Percentiles rank a stretch among this genome's conserved stretches.
phyloP scores from a whole-genome alignment of 1,284 basidiomycete genomes.

The Heterobasidion occidentale region DNA sequence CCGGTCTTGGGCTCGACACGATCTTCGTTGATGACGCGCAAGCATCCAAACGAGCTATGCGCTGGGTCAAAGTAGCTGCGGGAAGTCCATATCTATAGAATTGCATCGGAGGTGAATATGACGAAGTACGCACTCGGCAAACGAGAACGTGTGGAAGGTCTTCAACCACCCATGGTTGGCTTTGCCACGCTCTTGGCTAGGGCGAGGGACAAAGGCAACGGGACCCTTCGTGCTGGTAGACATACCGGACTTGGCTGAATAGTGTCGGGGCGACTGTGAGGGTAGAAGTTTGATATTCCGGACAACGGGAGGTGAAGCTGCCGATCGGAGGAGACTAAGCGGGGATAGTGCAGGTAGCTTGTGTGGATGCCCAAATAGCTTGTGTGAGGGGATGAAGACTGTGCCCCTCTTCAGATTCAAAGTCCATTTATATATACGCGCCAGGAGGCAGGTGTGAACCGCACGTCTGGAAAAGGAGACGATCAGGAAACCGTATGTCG shows the following conservation, averaged over 20 bases:
- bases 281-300: background rate
- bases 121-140: conserved; percentile 50
- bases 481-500: too few species aligned
- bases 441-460: background rate
- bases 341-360: background rate
- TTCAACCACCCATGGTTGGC: conserved; percentile 90
- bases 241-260: background rate
- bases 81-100: background rate
- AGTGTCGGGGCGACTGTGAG: background rate
- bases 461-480: background rate
- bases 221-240: background rate
- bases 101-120: background rate
- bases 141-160: conserved; percentile 84
- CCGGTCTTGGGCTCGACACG: conserved; percentile 74
- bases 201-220: conserved; percentile 46
- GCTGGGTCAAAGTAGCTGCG: background rate
- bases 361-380: background rate
- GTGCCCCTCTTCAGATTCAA: background rate
- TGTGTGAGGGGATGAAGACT: background rate
- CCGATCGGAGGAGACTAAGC: background rate
- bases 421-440: background rate
- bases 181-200: conserved; percentile 63
- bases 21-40: conserved; percentile 88
- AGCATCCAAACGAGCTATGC: conserved; percentile 36
- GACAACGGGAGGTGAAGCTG: background rate